Evolutionary conservation across 129 eudicot species (phyloP).

Genomic region (Mikania micrantha): DNA sequence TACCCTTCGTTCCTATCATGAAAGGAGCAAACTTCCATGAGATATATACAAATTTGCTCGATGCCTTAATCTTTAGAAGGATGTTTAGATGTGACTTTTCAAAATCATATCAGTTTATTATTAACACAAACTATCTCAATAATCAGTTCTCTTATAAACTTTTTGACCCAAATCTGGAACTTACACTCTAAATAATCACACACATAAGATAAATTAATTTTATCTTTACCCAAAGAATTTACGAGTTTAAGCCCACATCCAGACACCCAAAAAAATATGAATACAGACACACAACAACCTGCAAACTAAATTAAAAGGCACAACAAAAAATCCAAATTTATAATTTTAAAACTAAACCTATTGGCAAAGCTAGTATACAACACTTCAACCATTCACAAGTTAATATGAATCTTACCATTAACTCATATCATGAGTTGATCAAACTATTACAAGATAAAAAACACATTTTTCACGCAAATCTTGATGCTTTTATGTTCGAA

Average conservation of each 20-base stretch:
- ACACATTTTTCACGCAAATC: no score
- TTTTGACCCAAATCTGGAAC: background rate
- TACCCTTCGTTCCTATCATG: background rate
- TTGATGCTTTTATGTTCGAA: no score
- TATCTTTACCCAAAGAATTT: background rate
- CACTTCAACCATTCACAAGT: no score
- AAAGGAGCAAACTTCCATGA: background rate
- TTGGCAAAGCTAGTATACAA: slow-evolving; percentile 67
- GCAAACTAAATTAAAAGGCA: no score
- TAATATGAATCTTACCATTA: no score
- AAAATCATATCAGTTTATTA: background rate
- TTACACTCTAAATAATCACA: background rate
- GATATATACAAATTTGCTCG: background rate
- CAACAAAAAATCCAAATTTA: no score
- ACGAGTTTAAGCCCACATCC: background rate
- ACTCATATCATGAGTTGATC: no score
- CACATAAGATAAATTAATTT: background rate
- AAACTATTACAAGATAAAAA: no score
- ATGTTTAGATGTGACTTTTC: background rate
- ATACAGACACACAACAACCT: background rate
- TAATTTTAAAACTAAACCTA: slow-evolving; percentile 32
- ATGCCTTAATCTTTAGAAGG: no score
- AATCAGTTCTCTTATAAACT: background rate
- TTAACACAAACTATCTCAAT: background rate
- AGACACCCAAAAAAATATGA: background rate